A percentile compares a stretch with the other conserved stretches of the same genome.
Conservation (phyloP, 176 grass and related monocot genomes). For the Eragrostis curvula region DNA sequence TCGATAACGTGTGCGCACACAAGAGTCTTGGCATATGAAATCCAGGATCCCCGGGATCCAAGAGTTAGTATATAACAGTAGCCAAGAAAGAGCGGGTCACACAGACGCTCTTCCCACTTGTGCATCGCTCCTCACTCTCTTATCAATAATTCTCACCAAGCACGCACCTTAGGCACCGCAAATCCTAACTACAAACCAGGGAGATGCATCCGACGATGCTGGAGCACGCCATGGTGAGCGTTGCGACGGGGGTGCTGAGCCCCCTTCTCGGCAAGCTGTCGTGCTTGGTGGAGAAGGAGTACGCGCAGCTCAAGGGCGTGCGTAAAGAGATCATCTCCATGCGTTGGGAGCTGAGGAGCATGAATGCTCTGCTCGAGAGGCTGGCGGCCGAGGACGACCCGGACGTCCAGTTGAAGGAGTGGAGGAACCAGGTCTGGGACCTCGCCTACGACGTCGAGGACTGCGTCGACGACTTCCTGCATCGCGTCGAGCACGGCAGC, state of each 20-base stretch:
- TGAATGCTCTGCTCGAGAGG: slow-evolving; percentile 32
- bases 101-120: too few relatives aligned
- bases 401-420: slow-evolving; percentile 23
- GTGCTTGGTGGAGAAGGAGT: slow-evolving; percentile 17
- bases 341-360: slow-evolving; percentile 36
- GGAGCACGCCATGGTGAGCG: slow-evolving; percentile 21
- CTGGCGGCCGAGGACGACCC: slow-evolving; percentile 18
- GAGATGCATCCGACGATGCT: too few relatives aligned
- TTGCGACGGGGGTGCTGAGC: slow-evolving; percentile 25
- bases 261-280: slow-evolving; percentile 26
- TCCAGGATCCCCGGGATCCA: too few relatives aligned
- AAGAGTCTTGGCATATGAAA: too few relatives aligned
- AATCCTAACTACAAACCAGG: too few relatives aligned
- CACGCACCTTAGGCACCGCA: too few relatives aligned
- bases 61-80: too few relatives aligned
- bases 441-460: slow-evolving; percentile 5
- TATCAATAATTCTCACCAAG: too few relatives aligned
- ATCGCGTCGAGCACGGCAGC: background rate
- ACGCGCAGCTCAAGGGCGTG: slow-evolving; percentile 19
- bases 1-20: too few relatives aligned
- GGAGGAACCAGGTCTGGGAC: slow-evolving; percentile 26
- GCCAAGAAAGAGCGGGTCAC: too few relatives aligned
- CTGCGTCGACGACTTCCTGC: slow-evolving; percentile 20
- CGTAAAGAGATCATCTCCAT: slow-evolving; percentile 16
- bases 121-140: too few relatives aligned